Evolutionary conservation across 2,329 filamentous ascomycete species (phyloP).

Genomic region (Fragosphaeria purpurea): DNA sequence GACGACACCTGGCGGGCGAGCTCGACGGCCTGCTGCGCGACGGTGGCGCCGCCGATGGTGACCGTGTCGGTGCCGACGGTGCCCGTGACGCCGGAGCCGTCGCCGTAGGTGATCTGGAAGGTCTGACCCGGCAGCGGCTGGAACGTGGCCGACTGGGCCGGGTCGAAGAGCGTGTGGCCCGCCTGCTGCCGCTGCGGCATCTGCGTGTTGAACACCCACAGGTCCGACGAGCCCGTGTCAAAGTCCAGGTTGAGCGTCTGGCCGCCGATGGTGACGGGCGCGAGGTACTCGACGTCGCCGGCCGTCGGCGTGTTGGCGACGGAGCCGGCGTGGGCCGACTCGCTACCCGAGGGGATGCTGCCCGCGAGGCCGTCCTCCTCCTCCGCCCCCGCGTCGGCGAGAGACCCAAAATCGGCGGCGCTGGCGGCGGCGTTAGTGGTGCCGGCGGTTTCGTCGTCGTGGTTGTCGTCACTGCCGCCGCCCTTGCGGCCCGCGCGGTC

Average conservation of each 20-base stretch:
- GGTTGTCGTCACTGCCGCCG: conserved; percentile 1
- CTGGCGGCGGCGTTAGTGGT: not conserved
- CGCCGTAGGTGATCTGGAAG: conserved; percentile 61
- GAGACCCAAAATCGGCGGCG: conserved; percentile 15
- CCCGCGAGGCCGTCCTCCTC: not conserved
- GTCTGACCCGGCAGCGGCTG: conserved; percentile 29
- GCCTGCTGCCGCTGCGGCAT: conserved; percentile 34
- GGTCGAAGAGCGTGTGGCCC: conserved; percentile 38
- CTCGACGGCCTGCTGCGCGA: conserved; percentile 55
- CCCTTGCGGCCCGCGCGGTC: not conserved
- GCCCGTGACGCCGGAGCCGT: conserved; percentile 52
- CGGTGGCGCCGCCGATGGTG: conserved; percentile 54
- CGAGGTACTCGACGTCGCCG: conserved; percentile 60
- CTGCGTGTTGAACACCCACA: conserved; percentile 62
- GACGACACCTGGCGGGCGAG: conserved; percentile 49
- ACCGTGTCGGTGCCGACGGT: conserved; percentile 59
- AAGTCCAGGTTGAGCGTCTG: conserved; percentile 62
- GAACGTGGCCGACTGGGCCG: conserved; percentile 25
- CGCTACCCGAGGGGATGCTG: conserved; percentile 12
- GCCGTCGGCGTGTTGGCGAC: conserved; percentile 55
- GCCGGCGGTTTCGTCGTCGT: conserved; percentile 1
- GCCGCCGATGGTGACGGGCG: conserved; percentile 58
- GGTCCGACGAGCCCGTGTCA: conserved; percentile 65
- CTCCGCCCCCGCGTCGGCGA: not conserved
- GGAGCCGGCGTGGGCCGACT: conserved; percentile 36